These are phyloP conservation scores for Nitzschia palea DNA, from an alignment of 108 stramenopile species.

Conservation along the genomic window DNA sequence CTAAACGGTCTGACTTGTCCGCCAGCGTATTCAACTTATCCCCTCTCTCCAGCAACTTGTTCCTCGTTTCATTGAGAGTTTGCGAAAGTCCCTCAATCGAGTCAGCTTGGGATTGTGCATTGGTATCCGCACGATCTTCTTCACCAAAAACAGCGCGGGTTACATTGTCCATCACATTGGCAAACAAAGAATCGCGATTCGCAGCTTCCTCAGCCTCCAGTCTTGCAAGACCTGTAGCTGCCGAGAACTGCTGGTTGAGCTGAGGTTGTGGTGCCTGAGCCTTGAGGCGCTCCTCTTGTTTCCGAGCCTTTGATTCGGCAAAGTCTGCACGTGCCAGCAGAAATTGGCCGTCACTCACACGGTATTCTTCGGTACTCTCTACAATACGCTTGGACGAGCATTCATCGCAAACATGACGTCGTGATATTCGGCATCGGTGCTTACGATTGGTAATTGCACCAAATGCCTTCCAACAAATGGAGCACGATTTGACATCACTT, in stretches of 20 bases:
- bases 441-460: constrained; percentile 74
- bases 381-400: constrained; percentile 73
- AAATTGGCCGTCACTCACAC: constrained; percentile 82
- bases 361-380: constrained; percentile 49
- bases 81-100: constrained; percentile 25
- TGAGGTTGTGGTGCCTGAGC: neutral
- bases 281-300: neutral
- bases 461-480: constrained; percentile 84
- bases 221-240: constrained; percentile 14
- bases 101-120: constrained; percentile 27
- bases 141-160: constrained; percentile 42
- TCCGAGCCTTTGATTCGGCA: constrained; percentile 5
- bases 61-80: constrained; percentile 49
- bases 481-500: constrained; percentile 68
- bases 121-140: constrained; percentile 30
- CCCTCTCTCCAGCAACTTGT: constrained; percentile 75
- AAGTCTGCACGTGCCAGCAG: constrained; percentile 44
- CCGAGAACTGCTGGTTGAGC: neutral
- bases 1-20: constrained; percentile 75
- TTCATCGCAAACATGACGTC: constrained; percentile 77
- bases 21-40: constrained; percentile 64
- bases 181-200: constrained; percentile 57
- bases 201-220: constrained; percentile 37
- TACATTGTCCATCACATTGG: constrained; percentile 37
- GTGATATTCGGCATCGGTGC: constrained; percentile 66